Percentiles rank a stretch among this genome's conserved stretches.
phyloP scores from a whole-genome alignment of 2,329 filamentous ascomycete genomes.

The Elsinoe necatrix region DNA sequence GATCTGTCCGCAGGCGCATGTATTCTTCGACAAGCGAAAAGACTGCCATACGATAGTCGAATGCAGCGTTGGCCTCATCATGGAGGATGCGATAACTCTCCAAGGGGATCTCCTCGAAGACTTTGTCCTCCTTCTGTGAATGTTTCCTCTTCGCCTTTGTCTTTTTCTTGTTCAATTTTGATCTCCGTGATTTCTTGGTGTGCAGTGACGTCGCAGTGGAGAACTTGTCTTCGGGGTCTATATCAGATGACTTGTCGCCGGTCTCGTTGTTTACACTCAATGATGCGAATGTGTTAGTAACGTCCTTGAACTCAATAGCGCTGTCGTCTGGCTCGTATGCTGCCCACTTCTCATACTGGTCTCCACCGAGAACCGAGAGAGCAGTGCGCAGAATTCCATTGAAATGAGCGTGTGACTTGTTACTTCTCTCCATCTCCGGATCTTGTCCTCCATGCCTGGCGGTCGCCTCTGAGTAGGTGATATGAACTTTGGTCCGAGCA shows the following conservation, averaged over 20 bases:
- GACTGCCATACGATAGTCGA: not conserved
- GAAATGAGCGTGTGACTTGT: not conserved
- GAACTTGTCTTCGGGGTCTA: too few species aligned
- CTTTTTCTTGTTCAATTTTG: not conserved
- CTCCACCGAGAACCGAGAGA: not conserved
- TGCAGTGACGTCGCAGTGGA: too few species aligned
- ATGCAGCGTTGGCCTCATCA: not conserved
- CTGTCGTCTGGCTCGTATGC: too few species aligned
- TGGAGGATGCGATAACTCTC: not conserved
- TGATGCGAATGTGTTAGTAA: too few species aligned
- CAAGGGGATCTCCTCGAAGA: too few species aligned
- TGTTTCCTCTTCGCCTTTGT: too few species aligned
- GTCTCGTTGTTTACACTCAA: not conserved
- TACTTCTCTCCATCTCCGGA: not conserved
- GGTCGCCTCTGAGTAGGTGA: not conserved
- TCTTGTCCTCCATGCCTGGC: not conserved
- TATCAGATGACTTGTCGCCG: too few species aligned
- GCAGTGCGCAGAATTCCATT: not conserved
- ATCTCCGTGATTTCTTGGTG: too few species aligned
- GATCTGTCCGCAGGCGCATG: not conserved
- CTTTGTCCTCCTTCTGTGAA: too few species aligned
- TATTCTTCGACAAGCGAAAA: not conserved
- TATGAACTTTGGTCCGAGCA: not conserved
- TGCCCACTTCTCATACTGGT: not conserved
- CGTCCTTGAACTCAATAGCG: too few species aligned